phyloP scores from a whole-genome alignment of 768 basidiomycete genomes.

The Porpolomopsis calyptriformis region DNA sequence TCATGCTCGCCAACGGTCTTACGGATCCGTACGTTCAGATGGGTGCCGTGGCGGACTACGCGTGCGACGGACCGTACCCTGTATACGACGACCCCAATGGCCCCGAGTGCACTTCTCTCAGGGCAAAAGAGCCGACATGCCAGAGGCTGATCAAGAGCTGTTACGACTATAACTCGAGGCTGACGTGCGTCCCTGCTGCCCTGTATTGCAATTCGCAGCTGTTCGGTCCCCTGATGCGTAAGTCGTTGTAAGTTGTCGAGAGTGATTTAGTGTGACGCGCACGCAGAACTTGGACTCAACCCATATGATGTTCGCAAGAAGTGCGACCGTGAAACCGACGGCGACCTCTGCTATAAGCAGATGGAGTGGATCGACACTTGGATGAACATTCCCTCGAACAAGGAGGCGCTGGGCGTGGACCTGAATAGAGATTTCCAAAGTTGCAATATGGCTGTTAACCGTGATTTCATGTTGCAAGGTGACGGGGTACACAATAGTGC shows the following conservation, averaged over 20 bases:
- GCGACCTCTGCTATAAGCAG: slow-evolving; percentile 65
- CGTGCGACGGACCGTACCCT: slow-evolving; percentile 73
- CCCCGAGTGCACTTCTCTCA: slow-evolving; percentile 52
- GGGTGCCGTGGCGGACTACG: slow-evolving; percentile 70
- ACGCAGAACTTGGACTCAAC: slow-evolving; percentile 61
- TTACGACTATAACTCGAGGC: slow-evolving; percentile 46
- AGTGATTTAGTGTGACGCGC: slow-evolving; percentile 2
- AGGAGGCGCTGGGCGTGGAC: slow-evolving; percentile 69
- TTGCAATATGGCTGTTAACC: slow-evolving; percentile 77
- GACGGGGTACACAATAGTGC: slow-evolving; percentile 83
- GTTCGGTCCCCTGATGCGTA: slow-evolving; percentile 60
- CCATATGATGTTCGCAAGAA: slow-evolving; percentile 76
- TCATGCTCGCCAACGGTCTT: slow-evolving; percentile 82
- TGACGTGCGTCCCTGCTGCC: slow-evolving; percentile 63
- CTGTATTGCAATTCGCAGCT: slow-evolving; percentile 76
- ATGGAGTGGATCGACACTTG: slow-evolving; percentile 83
- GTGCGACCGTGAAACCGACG: slow-evolving; percentile 64
- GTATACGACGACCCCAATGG: slow-evolving; percentile 64
- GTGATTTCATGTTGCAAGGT: slow-evolving; percentile 70
- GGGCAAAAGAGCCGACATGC: slow-evolving; percentile 61
- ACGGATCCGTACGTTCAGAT: slow-evolving; percentile 80
- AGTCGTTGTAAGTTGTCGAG: slow-evolving; percentile 17
- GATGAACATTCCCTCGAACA: slow-evolving; percentile 70
- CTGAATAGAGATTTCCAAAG: slow-evolving; percentile 46
- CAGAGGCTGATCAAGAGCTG: slow-evolving; percentile 64